A percentile compares a stretch with the other conserved stretches of the same genome.
Conservation (phyloP, 2,329 filamentous ascomycete genomes). For the Cladophialophora exuberans region DNA sequence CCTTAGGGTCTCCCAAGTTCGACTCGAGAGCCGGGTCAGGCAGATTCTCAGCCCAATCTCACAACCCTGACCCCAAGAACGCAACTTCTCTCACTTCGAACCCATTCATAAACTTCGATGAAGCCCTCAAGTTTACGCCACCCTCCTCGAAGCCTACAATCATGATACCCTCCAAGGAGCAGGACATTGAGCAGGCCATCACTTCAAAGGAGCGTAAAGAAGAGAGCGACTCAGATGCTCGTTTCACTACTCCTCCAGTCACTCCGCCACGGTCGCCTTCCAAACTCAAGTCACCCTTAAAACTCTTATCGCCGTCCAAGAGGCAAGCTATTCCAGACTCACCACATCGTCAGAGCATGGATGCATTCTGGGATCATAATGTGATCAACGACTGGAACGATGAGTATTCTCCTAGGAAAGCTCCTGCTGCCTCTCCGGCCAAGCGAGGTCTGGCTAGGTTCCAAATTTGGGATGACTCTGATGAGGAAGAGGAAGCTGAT, state of each 20-base stretch:
- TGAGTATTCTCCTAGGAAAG: constrained; percentile 56
- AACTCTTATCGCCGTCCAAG: constrained; percentile 54
- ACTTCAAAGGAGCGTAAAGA: neutral
- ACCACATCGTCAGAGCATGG: constrained; percentile 54
- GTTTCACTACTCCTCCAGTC: constrained; percentile 20
- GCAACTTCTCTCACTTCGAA: neutral
- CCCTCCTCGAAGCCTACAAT: constrained; percentile 17
- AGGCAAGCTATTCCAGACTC: constrained; percentile 51
- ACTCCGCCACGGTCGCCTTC: constrained; percentile 41
- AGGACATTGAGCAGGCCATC: neutral
- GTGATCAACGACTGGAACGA: constrained; percentile 59
- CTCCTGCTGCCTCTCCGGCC: constrained; percentile 29
- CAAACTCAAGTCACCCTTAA: constrained; percentile 33
- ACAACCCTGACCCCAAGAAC: neutral
- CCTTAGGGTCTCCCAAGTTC: constrained; percentile 8
- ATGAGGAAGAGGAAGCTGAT: constrained; percentile 36
- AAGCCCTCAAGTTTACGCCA: constrained; percentile 13
- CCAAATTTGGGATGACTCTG: constrained; percentile 43
- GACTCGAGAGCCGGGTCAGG: neutral
- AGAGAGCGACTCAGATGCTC: neutral
- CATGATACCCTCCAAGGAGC: constrained; percentile 13
- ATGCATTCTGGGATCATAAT: constrained; percentile 59
- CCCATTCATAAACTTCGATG: constrained; percentile 20
- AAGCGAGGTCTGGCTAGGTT: constrained; percentile 30
- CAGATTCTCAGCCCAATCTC: constrained; percentile 6